Conservation (phyloP, 768 basidiomycete species). For the Calocybe cyanea region DNA sequence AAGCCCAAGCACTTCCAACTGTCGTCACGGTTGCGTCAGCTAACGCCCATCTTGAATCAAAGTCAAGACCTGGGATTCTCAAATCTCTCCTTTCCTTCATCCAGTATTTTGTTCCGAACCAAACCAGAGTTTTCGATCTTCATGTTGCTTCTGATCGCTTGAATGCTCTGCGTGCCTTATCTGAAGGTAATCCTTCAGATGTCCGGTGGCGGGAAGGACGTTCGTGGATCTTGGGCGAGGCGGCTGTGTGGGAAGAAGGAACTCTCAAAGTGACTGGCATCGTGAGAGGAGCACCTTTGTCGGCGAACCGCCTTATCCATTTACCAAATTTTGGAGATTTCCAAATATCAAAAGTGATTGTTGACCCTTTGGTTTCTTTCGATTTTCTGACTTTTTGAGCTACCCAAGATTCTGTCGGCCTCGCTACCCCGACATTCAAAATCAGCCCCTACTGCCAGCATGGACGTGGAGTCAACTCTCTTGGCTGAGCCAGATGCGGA, state of each 20-base stretch:
- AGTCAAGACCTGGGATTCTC: constrained; percentile 62
- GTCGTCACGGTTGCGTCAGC: constrained; percentile 73
- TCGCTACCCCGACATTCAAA: constrained; percentile 39
- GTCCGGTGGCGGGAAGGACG: constrained; percentile 83
- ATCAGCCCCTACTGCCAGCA: constrained; percentile 32
- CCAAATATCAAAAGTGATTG: constrained; percentile 69
- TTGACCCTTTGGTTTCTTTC: not conserved
- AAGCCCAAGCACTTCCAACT: constrained; percentile 87
- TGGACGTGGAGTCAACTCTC: constrained; percentile 67
- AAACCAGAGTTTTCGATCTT: constrained; percentile 74
- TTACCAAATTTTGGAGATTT: constrained; percentile 87
- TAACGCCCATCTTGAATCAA: constrained; percentile 48
- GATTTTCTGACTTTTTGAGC: not conserved
- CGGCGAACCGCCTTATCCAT: constrained; percentile 83
- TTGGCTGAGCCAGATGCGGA: constrained; percentile 63
- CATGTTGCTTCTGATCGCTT: constrained; percentile 59
- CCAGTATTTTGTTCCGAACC: constrained; percentile 88
- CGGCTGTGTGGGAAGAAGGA: constrained; percentile 58
- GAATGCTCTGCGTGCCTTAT: constrained; percentile 71
- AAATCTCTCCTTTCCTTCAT: constrained; percentile 94
- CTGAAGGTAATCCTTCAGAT: constrained; percentile 79
- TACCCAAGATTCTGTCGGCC: constrained; percentile 64
- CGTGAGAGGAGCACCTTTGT: constrained; percentile 74
- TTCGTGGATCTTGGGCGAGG: constrained; percentile 67
- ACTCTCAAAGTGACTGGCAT: constrained; percentile 76